Conservation (phyloP, 2,329 filamentous ascomycete species). For the Aspergillus cejpii region DNA sequence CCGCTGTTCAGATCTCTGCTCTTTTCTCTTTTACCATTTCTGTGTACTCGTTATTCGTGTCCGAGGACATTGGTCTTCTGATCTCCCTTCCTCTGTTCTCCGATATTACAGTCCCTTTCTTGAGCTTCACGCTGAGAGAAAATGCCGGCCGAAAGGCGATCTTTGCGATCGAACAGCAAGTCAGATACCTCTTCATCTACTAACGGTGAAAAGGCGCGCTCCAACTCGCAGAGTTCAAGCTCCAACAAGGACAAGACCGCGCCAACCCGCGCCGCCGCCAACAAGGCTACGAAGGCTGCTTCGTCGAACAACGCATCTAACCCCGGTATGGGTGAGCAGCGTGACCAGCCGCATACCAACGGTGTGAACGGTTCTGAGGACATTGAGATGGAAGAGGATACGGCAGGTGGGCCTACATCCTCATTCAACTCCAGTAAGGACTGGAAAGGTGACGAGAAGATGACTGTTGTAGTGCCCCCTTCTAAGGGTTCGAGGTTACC, state of each 20-base stretch:
- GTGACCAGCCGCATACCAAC: constrained; percentile 63
- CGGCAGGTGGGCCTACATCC: constrained; percentile 46
- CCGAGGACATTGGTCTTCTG: constrained; percentile 13
- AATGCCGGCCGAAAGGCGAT: constrained; percentile 45
- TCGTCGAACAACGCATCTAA: constrained; percentile 32
- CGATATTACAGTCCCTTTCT: constrained; percentile 24
- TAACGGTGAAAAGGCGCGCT: constrained; percentile 43
- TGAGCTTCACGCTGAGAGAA: constrained; percentile 33
- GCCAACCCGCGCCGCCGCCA: constrained; percentile 39
- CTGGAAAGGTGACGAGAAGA: constrained; percentile 68
- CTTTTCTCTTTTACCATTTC: constrained; percentile 13
- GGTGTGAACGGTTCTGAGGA: constrained; percentile 60
- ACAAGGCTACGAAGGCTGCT: constrained; percentile 38
- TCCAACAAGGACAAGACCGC: constrained; percentile 42
- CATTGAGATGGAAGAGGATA: constrained; percentile 63
- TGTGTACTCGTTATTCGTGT: constrained; percentile 12
- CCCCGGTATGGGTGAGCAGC: constrained; percentile 56
- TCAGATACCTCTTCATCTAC: constrained; percentile 42
- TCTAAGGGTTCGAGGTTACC: constrained; percentile 59
- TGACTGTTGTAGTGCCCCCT: constrained; percentile 73
- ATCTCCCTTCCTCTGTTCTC: constrained; percentile 24
- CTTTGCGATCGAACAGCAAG: constrained; percentile 44
- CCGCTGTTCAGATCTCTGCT: not conserved
- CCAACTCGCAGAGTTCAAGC: constrained; percentile 40
- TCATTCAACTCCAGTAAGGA: constrained; percentile 55